phyloP scores from a whole-genome alignment of 768 basidiomycete species.

The Leccinum barrowsii region DNA sequence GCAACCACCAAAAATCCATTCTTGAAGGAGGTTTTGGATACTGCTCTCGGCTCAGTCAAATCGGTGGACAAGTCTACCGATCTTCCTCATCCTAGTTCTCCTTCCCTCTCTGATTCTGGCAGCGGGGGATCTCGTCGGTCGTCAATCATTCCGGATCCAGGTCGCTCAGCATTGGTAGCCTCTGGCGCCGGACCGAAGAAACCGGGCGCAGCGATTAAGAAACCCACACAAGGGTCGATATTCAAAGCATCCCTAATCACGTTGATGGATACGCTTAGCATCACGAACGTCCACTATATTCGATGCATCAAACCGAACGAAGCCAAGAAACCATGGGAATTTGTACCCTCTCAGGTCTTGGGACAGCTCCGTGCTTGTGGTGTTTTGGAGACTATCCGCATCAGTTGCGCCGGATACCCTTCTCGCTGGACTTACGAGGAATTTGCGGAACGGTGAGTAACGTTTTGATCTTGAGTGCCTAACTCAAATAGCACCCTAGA shows the following conservation, averaged over 20 bases:
- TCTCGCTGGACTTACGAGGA: slow-evolving; percentile 98
- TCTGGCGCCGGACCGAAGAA: slow-evolving; percentile 50
- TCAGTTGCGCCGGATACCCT: slow-evolving; percentile 98
- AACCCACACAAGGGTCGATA: slow-evolving; percentile 97
- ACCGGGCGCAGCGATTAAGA: slow-evolving; percentile 69
- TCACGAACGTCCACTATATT: slow-evolving; percentile 98
- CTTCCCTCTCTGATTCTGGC: slow-evolving; percentile 72
- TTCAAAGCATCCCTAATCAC: slow-evolving; percentile 94
- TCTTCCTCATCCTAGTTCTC: slow-evolving; percentile 67
- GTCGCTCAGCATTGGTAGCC: slow-evolving; percentile 67
- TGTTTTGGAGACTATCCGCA: slow-evolving; percentile 97
- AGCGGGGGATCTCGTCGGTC: slow-evolving; percentile 77
- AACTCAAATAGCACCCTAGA: slow-evolving; percentile 40
- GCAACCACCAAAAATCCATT: slow-evolving; percentile 87
- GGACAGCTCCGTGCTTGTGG: slow-evolving; percentile 96
- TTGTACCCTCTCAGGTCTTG: slow-evolving; percentile 91
- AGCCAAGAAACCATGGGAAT: slow-evolving; percentile 94
- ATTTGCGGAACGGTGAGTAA: slow-evolving; percentile 88
- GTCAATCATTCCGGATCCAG: slow-evolving; percentile 85
- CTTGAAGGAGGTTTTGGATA: slow-evolving; percentile 91
- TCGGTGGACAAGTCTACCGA: slow-evolving; percentile 43
- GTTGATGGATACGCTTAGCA: slow-evolving; percentile 95
- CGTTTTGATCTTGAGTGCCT: slow-evolving; percentile 5
- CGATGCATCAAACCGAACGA: slow-evolving; percentile 99
- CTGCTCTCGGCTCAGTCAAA: slow-evolving; percentile 75